These are phyloP conservation scores for Ascoidea rubescens DNA, from an alignment of 805 yeast species.

Conservation along the genomic window DNA sequence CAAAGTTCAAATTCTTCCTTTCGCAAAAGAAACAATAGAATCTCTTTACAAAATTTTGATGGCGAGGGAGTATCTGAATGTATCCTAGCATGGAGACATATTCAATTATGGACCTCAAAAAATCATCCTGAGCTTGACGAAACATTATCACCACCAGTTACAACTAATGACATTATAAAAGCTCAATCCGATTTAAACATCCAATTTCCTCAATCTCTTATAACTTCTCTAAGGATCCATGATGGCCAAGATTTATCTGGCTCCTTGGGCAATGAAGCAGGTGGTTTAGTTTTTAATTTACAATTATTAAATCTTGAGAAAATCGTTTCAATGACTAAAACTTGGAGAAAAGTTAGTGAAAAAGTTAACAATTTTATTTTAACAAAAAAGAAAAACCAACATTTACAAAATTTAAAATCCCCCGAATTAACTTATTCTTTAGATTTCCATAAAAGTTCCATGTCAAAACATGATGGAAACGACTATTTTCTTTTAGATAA, in stretches of 20 bases:
- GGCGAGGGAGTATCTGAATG: conserved; percentile 47
- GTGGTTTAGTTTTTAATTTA: conserved; percentile 71
- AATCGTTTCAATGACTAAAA: conserved; percentile 63
- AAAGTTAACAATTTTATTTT: conserved; percentile 18
- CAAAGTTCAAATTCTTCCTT: conserved; percentile 8
- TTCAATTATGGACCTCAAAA: conserved; percentile 69
- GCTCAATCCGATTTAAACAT: conserved; percentile 74
- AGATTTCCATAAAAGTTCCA: conserved; percentile 19
- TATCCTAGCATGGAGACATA: conserved; percentile 76
- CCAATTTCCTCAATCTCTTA: conserved; percentile 65
- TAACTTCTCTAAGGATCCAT: conserved; percentile 66
- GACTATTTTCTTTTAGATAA: not conserved
- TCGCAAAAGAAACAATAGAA: too few species aligned
- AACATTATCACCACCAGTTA: conserved; percentile 66
- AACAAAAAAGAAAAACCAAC: conserved; percentile 3
- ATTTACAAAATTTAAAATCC: conserved; percentile 2
- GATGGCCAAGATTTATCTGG: conserved; percentile 86
- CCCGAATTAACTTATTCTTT: conserved; percentile 3
- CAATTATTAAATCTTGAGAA: conserved; percentile 71
- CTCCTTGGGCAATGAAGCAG: conserved; percentile 41
- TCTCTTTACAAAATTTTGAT: not conserved
- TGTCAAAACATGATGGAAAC: conserved; percentile 7
- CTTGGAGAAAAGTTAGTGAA: conserved; percentile 70
- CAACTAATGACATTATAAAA: conserved; percentile 64
- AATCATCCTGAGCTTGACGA: conserved; percentile 74